Percentiles rank a stretch among this genome's conserved stretches.
Conservation (phyloP, 106 monocot species). For the Ottelia alismoides region DNA sequence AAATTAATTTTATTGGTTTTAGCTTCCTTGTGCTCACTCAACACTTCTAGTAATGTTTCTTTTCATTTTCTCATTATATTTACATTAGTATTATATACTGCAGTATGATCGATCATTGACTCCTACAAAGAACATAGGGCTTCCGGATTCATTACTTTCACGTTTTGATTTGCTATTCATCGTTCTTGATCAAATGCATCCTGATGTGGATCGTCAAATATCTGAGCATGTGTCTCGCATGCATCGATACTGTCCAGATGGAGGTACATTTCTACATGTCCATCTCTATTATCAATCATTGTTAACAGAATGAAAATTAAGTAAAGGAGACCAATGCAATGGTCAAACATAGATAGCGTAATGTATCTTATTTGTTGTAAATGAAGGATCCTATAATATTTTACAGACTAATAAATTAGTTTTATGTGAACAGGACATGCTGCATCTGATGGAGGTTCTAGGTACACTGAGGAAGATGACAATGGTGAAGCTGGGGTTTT, state of each 20-base stretch:
- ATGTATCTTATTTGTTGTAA: not conserved
- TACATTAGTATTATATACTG: too few species aligned
- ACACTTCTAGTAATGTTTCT: too few species aligned
- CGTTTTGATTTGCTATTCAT: conserved; percentile 98
- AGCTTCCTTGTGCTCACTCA: too few species aligned
- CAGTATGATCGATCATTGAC: conserved; percentile 97
- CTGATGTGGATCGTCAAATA: conserved; percentile 87
- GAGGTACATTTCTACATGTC: too few species aligned
- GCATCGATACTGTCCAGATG: conserved; percentile 91
- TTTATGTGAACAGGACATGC: conserved; percentile 26
- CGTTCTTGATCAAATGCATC: conserved; percentile 99
- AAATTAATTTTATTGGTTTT: too few species aligned
- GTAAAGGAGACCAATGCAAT: too few species aligned
- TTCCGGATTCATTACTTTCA: conserved; percentile 97
- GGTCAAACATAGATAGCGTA: conserved; percentile 3
- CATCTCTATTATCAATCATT: too few species aligned
- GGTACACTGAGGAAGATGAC: conserved; percentile 92
- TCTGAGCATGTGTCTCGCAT: conserved; percentile 89
- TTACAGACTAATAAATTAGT: too few species aligned
- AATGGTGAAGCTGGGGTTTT: conserved; percentile 57
- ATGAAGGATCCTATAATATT: not conserved
- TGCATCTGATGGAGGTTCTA: conserved; percentile 36
- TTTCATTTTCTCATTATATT: too few species aligned
- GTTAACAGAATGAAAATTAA: too few species aligned
- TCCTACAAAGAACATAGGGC: conserved; percentile 96